phyloP scores from a whole-genome alignment of 768 basidiomycete genomes.

The Saitozyma sp. region DNA sequence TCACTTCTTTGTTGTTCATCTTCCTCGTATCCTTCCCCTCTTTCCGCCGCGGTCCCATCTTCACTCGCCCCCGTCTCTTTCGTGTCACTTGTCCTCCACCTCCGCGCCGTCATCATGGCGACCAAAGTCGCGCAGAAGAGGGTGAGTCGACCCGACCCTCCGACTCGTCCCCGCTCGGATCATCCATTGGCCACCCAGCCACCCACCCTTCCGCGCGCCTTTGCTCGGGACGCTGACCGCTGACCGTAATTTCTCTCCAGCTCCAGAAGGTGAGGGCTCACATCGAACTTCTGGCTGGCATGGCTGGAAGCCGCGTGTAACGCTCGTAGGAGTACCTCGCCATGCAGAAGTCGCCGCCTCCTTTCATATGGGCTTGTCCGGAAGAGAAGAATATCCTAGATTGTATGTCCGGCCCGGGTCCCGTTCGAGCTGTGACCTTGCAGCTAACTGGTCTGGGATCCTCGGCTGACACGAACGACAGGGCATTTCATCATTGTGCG shows the following conservation, averaged over 20 bases:
- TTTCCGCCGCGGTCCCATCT: no score
- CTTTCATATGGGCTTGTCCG: conserved; percentile 91
- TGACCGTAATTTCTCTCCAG: background rate
- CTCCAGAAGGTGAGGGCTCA: conserved; percentile 4
- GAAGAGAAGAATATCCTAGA: conserved; percentile 97
- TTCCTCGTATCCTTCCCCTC: no score
- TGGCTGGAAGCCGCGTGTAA: background rate
- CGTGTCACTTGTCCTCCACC: background rate
- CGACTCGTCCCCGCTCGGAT: background rate
- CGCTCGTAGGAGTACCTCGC: conserved; percentile 13
- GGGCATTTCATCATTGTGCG: conserved; percentile 94
- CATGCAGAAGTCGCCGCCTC: conserved; percentile 91
- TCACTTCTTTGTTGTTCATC: no score
- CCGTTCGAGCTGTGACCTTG: background rate
- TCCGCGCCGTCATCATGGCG: conserved; percentile 29
- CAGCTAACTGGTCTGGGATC: background rate
- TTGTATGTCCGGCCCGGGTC: conserved; percentile 60
- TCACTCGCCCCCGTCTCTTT: background rate
- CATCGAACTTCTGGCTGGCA: background rate
- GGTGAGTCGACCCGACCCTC: conserved; percentile 33
- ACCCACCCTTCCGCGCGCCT: background rate
- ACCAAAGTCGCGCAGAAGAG: conserved; percentile 50
- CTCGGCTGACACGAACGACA: conserved; percentile 47
- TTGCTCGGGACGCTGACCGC: background rate
- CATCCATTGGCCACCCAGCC: background rate